phyloP scores from a whole-genome alignment of 2,329 filamentous ascomycete species.

The Tolypocladium tropicale region DNA sequence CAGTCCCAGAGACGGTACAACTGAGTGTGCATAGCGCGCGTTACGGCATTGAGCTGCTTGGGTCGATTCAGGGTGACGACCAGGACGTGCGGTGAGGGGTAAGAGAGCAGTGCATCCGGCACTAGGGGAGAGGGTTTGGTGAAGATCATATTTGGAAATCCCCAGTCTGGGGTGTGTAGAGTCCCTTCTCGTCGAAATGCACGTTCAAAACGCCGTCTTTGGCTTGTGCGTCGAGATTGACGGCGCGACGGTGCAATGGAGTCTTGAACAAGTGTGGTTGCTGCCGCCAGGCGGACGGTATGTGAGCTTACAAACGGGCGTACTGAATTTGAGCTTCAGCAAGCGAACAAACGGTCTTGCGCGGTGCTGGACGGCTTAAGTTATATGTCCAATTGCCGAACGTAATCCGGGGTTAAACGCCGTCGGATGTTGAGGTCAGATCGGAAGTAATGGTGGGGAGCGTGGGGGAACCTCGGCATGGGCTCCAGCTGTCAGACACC shows the following conservation, averaged over 20 bases:
- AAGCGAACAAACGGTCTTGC: neutral
- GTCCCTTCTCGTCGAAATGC: slow-evolving; percentile 7
- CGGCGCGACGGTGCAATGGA: neutral
- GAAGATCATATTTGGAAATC: slow-evolving; percentile 13
- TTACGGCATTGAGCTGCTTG: slow-evolving; percentile 47
- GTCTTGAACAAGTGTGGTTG: no score
- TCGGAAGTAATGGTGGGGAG: neutral
- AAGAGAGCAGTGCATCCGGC: slow-evolving; percentile 31
- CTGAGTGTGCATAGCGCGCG: slow-evolving; percentile 34
- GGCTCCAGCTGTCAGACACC: neutral
- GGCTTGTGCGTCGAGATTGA: neutral
- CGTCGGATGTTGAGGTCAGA: neutral
- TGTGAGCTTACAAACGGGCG: neutral
- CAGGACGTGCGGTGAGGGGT: slow-evolving; percentile 43
- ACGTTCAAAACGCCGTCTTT: neutral
- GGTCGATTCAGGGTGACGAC: slow-evolving; percentile 52
- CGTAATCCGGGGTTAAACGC: neutral
- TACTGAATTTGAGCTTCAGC: neutral
- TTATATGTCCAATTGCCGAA: neutral
- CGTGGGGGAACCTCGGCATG: neutral
- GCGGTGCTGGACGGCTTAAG: neutral
- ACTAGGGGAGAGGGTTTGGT: slow-evolving; percentile 28
- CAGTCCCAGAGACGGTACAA: slow-evolving; percentile 43
- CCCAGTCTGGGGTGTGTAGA: neutral
- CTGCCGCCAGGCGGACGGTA: no score